Percentiles rank a stretch among this genome's conserved stretches.
These are phyloP conservation scores for Aspergillus sp. DNA, from an alignment of 2,329 filamentous ascomycete genomes.

Conservation along the genomic window DNA sequence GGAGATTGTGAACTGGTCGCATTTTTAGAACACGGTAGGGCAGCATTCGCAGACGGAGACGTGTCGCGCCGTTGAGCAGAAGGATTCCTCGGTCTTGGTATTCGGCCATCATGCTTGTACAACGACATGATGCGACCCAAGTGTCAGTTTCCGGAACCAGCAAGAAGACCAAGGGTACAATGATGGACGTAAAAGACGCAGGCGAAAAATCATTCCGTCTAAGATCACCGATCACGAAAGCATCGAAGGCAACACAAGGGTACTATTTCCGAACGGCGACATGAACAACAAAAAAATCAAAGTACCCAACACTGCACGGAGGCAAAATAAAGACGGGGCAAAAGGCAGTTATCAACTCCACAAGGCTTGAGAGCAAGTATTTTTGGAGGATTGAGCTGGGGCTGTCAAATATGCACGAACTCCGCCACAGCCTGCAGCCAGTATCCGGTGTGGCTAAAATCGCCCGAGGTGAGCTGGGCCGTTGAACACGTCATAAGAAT, in stretches of 20 bases:
- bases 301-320: too few relatives aligned
- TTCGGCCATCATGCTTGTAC: conserved; percentile 23
- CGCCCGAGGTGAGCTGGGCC: conserved; percentile 11
- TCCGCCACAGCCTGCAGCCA: conserved; percentile 29
- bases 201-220: conserved; percentile 24
- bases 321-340: too few relatives aligned
- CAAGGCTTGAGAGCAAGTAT: neutral
- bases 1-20: conserved; percentile 12
- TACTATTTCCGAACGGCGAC: neutral
- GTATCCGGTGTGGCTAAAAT: conserved; percentile 15
- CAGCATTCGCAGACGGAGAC: conserved; percentile 14
- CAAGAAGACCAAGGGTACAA: conserved; percentile 18
- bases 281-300: conserved; percentile 3
- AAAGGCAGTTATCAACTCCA: conserved; percentile 1
- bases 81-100: conserved; percentile 19
- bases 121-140: conserved; percentile 28
- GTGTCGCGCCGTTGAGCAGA: conserved; percentile 15
- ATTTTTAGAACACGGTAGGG: conserved; percentile 9
- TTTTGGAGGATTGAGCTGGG: conserved; percentile 7
- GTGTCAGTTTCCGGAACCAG: conserved; percentile 17
- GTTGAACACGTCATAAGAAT: conserved; percentile 26
- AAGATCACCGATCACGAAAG: too few relatives aligned
- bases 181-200: conserved; percentile 13
- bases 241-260: too few relatives aligned
- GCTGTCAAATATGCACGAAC: conserved; percentile 22